Conservation (phyloP, 345 rosid genomes). For the Linum lewisii region DNA sequence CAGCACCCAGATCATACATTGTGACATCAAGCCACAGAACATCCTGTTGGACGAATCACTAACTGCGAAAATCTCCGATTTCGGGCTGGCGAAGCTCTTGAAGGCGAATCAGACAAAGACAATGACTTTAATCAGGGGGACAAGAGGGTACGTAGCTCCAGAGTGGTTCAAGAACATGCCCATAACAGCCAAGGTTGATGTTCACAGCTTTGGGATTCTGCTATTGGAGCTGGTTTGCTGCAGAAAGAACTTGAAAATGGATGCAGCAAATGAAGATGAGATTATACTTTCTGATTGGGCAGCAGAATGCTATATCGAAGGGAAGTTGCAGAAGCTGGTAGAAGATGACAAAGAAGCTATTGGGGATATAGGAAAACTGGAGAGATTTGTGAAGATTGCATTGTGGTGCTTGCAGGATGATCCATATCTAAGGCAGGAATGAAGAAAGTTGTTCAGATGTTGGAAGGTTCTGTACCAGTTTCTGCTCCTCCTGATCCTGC, state of each 20-base stretch:
- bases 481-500: conserved; percentile 23
- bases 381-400: conserved; percentile 36
- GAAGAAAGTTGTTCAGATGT: conserved; percentile 35
- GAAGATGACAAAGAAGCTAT: conserved; percentile 32
- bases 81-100: conserved; percentile 32
- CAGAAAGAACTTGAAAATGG: conserved; percentile 15
- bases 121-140: conserved; percentile 25
- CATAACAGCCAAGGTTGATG: conserved; percentile 32
- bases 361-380: conserved; percentile 24
- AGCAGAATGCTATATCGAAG: conserved; percentile 29
- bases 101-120: conserved; percentile 21
- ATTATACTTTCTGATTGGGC: conserved; percentile 38
- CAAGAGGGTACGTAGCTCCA: conserved; percentile 34
- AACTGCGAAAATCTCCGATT: conserved; percentile 23
- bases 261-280: conserved; percentile 7
- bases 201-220: conserved; percentile 36
- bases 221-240: conserved; percentile 33
- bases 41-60: conserved; percentile 23
- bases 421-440: conserved; percentile 31
- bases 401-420: conserved; percentile 58
- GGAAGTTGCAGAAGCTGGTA: conserved; percentile 19
- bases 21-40: conserved; percentile 34
- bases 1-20: conserved; percentile 27
- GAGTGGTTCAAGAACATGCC: conserved; percentile 39
- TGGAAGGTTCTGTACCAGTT: conserved; percentile 24